Percentiles rank a stretch among this genome's conserved stretches.
These are phyloP conservation scores for Microstroma glucosiphilum DNA, from an alignment of 1,284 basidiomycete species.

Conservation along the genomic window DNA sequence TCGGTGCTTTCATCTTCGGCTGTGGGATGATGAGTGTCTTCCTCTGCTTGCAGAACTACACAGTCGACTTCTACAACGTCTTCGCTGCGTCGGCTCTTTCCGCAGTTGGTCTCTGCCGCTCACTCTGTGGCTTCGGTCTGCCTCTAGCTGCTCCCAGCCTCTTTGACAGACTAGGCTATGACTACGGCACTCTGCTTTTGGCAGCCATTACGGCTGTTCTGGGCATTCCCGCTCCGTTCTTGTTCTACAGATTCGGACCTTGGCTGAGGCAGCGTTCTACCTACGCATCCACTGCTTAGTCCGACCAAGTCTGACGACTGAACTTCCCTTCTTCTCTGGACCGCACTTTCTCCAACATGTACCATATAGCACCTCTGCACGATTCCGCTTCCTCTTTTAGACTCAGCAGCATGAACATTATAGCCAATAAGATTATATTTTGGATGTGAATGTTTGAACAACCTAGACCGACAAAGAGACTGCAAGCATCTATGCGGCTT, in stretches of 20 bases:
- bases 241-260: slow-evolving; percentile 34
- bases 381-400: neutral
- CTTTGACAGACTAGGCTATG: slow-evolving; percentile 41
- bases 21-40: slow-evolving; percentile 27
- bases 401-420: neutral
- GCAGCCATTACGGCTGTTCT: slow-evolving; percentile 38
- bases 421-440: no score
- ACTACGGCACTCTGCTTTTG: slow-evolving; percentile 47
- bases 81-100: slow-evolving; percentile 48
- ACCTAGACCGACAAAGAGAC: no score
- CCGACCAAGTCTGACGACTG: no score
- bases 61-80: slow-evolving; percentile 41
- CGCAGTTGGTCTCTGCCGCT: slow-evolving; percentile 39
- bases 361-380: neutral
- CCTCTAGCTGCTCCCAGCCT: slow-evolving; percentile 40
- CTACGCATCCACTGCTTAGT: slow-evolving; percentile 22
- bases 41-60: slow-evolving; percentile 31
- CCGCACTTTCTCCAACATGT: neutral
- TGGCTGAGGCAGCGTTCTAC: slow-evolving; percentile 28
- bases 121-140: slow-evolving; percentile 46
- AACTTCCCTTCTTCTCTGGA: neutral
- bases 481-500: no score
- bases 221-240: slow-evolving; percentile 42
- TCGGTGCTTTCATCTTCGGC: slow-evolving; percentile 24
- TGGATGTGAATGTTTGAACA: no score